Percentiles rank a stretch among this genome's conserved stretches.
Evolutionary conservation across 2,329 filamentous ascomycete genomes (phyloP).

Genomic region (Arthrobotrys sinensis): DNA sequence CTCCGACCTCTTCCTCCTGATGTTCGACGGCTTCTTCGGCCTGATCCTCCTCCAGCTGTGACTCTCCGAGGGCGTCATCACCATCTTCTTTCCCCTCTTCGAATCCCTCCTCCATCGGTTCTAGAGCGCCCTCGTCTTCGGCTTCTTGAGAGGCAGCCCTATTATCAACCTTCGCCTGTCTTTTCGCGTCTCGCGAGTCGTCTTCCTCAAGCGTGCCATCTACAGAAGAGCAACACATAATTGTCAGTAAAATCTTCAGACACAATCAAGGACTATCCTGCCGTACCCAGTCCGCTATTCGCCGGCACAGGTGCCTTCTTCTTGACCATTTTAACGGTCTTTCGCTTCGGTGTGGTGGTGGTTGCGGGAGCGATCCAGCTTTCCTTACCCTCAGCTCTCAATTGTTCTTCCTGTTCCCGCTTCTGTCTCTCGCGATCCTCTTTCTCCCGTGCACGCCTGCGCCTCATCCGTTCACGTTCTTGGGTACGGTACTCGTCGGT

Average conservation of each 20-base stretch:
- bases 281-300: slow-evolving; percentile 58
- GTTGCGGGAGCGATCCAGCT: slow-evolving; percentile 57
- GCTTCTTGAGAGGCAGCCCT: slow-evolving; percentile 32
- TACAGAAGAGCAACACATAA: slow-evolving; percentile 10
- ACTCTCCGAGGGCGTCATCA: slow-evolving; percentile 4
- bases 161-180: slow-evolving; percentile 57
- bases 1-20: slow-evolving; percentile 8
- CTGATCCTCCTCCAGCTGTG: slow-evolving; percentile 5
- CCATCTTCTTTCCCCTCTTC: slow-evolving; percentile 28
- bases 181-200: slow-evolving; percentile 44
- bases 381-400: slow-evolving; percentile 60
- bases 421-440: slow-evolving; percentile 47
- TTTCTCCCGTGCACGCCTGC: slow-evolving; percentile 52
- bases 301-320: slow-evolving; percentile 59
- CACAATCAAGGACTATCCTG: slow-evolving; percentile 22
- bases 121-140: slow-evolving; percentile 1
- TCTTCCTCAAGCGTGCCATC: slow-evolving; percentile 41
- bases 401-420: slow-evolving; percentile 54
- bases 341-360: slow-evolving; percentile 49
- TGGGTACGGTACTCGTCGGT: slow-evolving; percentile 59
- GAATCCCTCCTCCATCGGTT: background rate
- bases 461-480: slow-evolving; percentile 57
- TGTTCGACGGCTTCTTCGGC: slow-evolving; percentile 11
- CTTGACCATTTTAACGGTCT: slow-evolving; percentile 57
- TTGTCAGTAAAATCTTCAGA: slow-evolving; percentile 16